Evolutionary conservation across 768 basidiomycete species (phyloP).

Genomic region (Psilocybe tampanensis): DNA sequence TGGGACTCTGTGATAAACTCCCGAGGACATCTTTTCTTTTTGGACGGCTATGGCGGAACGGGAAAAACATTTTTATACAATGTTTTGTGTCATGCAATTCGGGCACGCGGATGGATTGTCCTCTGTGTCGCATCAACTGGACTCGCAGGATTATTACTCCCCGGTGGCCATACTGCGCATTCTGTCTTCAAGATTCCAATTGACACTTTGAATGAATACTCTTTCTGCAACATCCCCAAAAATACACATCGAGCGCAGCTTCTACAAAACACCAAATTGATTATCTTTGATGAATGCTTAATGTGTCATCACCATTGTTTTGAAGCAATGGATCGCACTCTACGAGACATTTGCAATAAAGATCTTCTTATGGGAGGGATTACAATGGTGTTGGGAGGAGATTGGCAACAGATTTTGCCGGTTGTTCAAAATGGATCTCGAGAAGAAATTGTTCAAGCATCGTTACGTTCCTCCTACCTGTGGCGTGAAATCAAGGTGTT

Average conservation of each 20-base stretch:
- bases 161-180: background rate
- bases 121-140: background rate
- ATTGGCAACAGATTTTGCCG: constrained; percentile 44
- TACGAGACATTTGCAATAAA: background rate
- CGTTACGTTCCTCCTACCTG: constrained; percentile 34
- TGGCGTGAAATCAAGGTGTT: constrained; percentile 38
- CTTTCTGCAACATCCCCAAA: background rate
- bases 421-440: constrained; percentile 38
- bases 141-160: background rate
- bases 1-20: no score
- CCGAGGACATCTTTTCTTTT: no score
- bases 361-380: background rate
- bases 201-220: background rate
- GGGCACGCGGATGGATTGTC: background rate
- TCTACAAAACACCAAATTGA: background rate
- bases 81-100: background rate
- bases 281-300: background rate
- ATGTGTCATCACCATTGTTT: background rate
- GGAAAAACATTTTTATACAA: no score
- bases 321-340: background rate
- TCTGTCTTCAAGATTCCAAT: background rate
- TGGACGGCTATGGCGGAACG: no score
- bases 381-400: constrained; percentile 52
- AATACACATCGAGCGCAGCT: background rate
- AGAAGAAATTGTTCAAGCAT: constrained; percentile 33